Percentiles rank a stretch among this genome's conserved stretches.
phyloP scores from a whole-genome alignment of 306 rosid genomes.

The Quercus engelmannii region DNA sequence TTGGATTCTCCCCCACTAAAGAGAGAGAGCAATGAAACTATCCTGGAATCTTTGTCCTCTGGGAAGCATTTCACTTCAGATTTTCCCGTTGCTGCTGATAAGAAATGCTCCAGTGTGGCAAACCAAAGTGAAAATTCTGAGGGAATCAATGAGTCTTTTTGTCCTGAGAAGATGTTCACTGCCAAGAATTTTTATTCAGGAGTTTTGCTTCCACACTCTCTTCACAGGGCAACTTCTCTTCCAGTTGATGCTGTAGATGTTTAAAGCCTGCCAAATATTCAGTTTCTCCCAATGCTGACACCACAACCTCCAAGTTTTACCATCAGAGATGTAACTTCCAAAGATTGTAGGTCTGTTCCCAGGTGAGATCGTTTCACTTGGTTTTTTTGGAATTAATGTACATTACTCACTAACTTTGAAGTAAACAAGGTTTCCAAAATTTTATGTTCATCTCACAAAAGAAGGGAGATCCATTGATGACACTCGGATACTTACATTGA shows the following conservation, averaged over 20 bases:
- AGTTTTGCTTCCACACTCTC: conserved; percentile 59
- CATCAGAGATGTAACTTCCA: conserved; percentile 17
- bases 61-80: conserved; percentile 25
- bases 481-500: neutral
- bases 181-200: conserved; percentile 64
- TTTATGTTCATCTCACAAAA: conserved; percentile 12
- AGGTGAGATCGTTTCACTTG: conserved; percentile 20
- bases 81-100: conserved; percentile 26
- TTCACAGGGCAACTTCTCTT: conserved; percentile 90
- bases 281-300: conserved; percentile 16
- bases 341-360: conserved; percentile 18
- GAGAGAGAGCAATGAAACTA: conserved; percentile 24
- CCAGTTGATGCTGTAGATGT: conserved; percentile 90
- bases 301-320: conserved; percentile 9
- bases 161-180: conserved; percentile 46
- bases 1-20: conserved; percentile 25
- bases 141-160: conserved; percentile 22
- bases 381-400: conserved; percentile 18
- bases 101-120: conserved; percentile 22
- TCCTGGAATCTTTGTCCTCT: conserved; percentile 19
- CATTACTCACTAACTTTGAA: conserved; percentile 24
- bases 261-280: conserved; percentile 24
- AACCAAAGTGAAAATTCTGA: conserved; percentile 29
- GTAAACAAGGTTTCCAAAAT: conserved; percentile 3
- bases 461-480: neutral